Conservation (phyloP, 352 stramenopile species). For the Aphanomyces invadans region DNA sequence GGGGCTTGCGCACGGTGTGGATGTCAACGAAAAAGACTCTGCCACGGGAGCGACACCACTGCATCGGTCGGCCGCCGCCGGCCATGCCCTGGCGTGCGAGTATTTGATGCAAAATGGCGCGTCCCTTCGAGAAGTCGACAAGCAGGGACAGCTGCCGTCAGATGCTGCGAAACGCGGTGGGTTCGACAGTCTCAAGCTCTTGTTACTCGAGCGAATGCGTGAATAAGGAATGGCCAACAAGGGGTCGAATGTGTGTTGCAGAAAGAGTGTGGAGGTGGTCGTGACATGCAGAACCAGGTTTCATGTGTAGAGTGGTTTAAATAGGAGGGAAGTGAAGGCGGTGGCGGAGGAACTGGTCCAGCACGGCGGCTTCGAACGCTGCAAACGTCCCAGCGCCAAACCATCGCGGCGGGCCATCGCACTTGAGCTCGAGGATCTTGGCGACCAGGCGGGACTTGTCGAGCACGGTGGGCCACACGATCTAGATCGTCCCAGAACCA, state of each 20-base stretch:
- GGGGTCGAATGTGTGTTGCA: neutral
- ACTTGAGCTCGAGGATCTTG: neutral
- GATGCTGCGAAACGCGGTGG: slow-evolving; percentile 51
- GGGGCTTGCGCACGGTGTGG: slow-evolving; percentile 63
- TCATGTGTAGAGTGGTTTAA: neutral
- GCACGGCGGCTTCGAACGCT: neutral
- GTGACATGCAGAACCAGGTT: too few species aligned
- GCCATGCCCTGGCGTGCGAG: slow-evolving; percentile 47
- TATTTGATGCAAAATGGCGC: slow-evolving; percentile 77
- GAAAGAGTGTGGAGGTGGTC: neutral
- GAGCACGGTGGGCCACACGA: neutral
- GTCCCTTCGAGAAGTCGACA: slow-evolving; percentile 47
- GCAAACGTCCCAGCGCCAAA: neutral
- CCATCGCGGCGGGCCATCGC: neutral
- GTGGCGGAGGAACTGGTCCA: slow-evolving; percentile 5
- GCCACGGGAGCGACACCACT: slow-evolving; percentile 50
- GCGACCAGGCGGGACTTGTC: slow-evolving; percentile 3
- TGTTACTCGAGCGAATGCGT: slow-evolving; percentile 66
- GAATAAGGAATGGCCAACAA: neutral
- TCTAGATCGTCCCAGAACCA: neutral
- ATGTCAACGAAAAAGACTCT: slow-evolving; percentile 28
- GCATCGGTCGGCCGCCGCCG: slow-evolving; percentile 37
- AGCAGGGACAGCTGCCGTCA: slow-evolving; percentile 41
- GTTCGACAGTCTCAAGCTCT: slow-evolving; percentile 53
- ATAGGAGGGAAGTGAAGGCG: neutral